These are phyloP conservation scores for Flueggea neowawraea DNA, from an alignment of 441 rosid species.

Conservation along the genomic window DNA sequence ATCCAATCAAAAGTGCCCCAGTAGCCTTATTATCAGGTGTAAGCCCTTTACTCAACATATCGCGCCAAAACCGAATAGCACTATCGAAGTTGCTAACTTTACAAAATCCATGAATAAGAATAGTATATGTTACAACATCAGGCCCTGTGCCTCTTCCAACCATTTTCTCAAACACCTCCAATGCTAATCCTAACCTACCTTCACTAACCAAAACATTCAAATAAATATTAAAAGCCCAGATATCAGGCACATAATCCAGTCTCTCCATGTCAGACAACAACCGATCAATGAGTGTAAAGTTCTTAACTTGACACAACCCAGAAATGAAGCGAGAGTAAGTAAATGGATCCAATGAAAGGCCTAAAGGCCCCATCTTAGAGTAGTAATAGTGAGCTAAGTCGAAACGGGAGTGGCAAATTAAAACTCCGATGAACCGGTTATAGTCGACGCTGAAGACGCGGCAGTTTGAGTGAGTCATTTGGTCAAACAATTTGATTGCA, in stretches of 20 bases:
- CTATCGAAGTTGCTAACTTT: constrained; percentile 46
- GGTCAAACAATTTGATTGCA: constrained; percentile 83
- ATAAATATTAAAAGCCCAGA: constrained; percentile 76
- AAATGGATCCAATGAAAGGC: constrained; percentile 69
- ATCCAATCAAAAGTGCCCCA: constrained; percentile 58
- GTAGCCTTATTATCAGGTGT: constrained; percentile 61
- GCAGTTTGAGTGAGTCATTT: constrained; percentile 76
- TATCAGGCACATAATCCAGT: constrained; percentile 62
- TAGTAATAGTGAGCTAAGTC: constrained; percentile 71
- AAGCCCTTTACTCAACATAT: constrained; percentile 60
- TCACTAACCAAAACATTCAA: constrained; percentile 66
- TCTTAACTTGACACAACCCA: constrained; percentile 60
- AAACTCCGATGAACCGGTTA: constrained; percentile 83
- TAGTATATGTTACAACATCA: constrained; percentile 83
- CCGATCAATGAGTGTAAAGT: constrained; percentile 49
- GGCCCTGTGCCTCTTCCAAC: constrained; percentile 59
- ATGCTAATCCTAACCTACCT: constrained; percentile 42
- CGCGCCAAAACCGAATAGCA: constrained; percentile 61
- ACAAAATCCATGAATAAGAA: constrained; percentile 64
- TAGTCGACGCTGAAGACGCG: constrained; percentile 73
- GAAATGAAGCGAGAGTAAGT: constrained; percentile 94
- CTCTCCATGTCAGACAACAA: constrained; percentile 69
- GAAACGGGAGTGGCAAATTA: constrained; percentile 55
- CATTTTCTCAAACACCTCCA: constrained; percentile 57
- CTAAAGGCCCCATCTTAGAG: constrained; percentile 53